A percentile compares a stretch with the other conserved stretches of the same genome.
phyloP scores from a whole-genome alignment of 345 rosid genomes.

The Eucalyptus marginata region DNA sequence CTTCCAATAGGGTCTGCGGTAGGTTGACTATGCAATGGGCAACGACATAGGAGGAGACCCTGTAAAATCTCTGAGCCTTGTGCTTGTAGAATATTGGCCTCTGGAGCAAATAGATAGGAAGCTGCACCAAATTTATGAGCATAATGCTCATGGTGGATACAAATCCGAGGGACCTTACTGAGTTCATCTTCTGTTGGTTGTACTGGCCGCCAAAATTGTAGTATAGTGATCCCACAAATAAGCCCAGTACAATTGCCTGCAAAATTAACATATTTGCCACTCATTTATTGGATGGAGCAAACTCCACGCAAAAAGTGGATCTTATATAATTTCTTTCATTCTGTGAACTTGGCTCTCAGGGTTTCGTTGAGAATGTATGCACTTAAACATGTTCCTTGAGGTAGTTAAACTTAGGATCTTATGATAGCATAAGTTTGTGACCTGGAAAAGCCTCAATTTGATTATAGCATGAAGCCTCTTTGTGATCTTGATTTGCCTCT shows the following conservation, averaged over 20 bases:
- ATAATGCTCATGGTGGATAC: slow-evolving; percentile 20
- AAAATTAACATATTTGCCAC: neutral
- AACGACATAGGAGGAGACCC: slow-evolving; percentile 13
- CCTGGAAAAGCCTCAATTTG: slow-evolving; percentile 22
- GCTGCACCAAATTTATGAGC: slow-evolving; percentile 23
- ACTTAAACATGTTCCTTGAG: neutral
- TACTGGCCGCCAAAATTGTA: slow-evolving; percentile 10
- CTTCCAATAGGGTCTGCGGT: slow-evolving; percentile 21
- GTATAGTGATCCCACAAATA: slow-evolving; percentile 12
- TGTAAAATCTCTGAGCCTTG: slow-evolving; percentile 14
- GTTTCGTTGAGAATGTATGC: neutral
- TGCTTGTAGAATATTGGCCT: slow-evolving; percentile 21
- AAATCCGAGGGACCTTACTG: slow-evolving; percentile 20
- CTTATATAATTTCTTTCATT: neutral
- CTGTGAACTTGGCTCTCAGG: neutral
- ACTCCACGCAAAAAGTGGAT: neutral
- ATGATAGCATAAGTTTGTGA: neutral
- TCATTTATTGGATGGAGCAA: neutral
- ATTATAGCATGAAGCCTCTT: slow-evolving; percentile 12
- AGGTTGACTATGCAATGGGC: slow-evolving; percentile 18
- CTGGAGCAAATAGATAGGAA: slow-evolving; percentile 21
- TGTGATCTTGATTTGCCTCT: slow-evolving; percentile 17
- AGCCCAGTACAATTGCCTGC: slow-evolving; percentile 15
- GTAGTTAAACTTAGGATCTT: neutral
- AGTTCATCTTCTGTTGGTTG: slow-evolving; percentile 23